Base-by-base conservation (phyloP, 2,329 filamentous ascomycete genomes). In the Colletotrichum scovillei region DNA sequence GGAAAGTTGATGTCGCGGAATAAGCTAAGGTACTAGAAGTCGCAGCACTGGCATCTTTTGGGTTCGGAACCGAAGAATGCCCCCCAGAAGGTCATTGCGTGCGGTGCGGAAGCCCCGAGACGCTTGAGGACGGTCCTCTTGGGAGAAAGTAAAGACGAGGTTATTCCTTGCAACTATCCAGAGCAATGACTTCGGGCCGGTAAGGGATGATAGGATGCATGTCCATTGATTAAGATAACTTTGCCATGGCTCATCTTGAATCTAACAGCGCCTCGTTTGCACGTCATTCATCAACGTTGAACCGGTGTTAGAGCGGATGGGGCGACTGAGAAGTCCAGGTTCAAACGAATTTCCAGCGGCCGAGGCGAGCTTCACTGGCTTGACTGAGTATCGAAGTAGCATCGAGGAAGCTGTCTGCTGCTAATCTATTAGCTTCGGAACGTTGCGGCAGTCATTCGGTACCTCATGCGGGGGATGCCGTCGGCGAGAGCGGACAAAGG, bases 101-200 rank as follows among this genome's bases (percentile, higher is more conserved):
- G 60, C 67, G 67, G 49, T 56, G 60, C 67, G 67, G 67, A 62
- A 28, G 60, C 22, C 28, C 60, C 28, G 67, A 73, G 56, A 24
- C 35, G 52, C 28, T 52, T 62, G 67, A 65, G 60, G 56, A 28
- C n/a, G 26, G 32, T 22, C 24, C 49, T 46, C 35, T 38, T 26
- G 42, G 24, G 58, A 8, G n/a, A 49, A 19, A 64, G 28, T 42
- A 22, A 22, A 52, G 60, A 16, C 67, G 67, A 65, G 70, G 67
- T 57, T 62, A 24, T 58, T 46, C 62, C 67, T 52, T 56, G 71
- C 24, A n/a, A 28, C 24, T 22, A 28, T 19, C 9, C 14, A 49
- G 30, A 56, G 55, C 42, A 65, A 62, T 19, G 60, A 65, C 59
- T 70, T 62, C 67, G 67, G 67, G 60, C 67, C 49, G 56, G 67